Base-by-base conservation (phyloP, 2,329 filamentous ascomycete species). In the Fusarium illudens region DNA sequence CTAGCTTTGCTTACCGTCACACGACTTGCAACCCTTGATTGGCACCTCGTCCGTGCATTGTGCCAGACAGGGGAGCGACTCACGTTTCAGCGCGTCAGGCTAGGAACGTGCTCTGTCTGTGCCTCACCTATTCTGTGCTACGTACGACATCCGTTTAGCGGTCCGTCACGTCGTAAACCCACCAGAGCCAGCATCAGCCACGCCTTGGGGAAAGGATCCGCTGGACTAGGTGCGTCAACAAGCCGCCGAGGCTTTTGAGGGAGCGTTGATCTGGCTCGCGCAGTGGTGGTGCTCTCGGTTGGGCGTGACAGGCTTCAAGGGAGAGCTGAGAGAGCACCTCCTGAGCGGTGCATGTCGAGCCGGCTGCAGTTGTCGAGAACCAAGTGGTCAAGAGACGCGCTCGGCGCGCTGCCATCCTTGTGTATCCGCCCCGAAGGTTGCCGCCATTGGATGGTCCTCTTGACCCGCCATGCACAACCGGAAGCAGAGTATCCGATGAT, bases 1-100 rank as follows among this genome's bases (percentile, higher is more conserved):
- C 32, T 62, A 68, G 65, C 62, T 54, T 53, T 54, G 34, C 51
- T 54, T 39, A 33, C 53, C 27, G 53, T 56, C 52, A 58, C 59
- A 68, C 62, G 37, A 44, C 39, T 15, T 44, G 39, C 15, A 44
- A 48, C 58, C 68, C 64, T 68, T 60, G 55, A 54, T 54, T 59
- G 67, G 60, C 44, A 53, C 25, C 34, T 29, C 15, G 65, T 60
- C 65, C 51, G 65, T 67, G 72, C 67, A 60, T 65, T 36, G 57
- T 51, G 58, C 68, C 67, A 67, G 53, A 65, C 72, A 74, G 62
- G 72, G 70, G 65, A 71, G 68, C 67, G 69, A 74, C 72, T 74
- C 72, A 73, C 71, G 72, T 74, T 74, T 74, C 72, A 74, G 72
- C 71, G 71, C 72, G 70, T 60, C 62, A 63, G 60, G 67, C 46